Base-by-base conservation (phyloP, 805 yeast genomes). In the Candida peoriensis region DNA sequence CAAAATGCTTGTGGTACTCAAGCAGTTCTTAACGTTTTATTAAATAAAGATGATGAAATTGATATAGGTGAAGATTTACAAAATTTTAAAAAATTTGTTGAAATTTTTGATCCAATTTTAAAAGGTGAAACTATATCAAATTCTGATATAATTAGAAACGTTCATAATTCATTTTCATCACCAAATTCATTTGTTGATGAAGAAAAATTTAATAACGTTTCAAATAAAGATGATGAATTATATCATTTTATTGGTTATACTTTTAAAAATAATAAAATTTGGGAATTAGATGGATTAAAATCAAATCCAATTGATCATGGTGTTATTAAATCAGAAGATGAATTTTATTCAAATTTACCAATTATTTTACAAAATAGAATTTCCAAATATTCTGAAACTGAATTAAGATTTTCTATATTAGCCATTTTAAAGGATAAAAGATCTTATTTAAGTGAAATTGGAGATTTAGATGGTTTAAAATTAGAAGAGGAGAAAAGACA, bases 1-100 rank as follows among this genome's bases (percentile, higher is more conserved):
- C 76, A 74, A 46, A 78, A 79, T 47, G 84, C 86, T 4, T 79
- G 86, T 55, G 86, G 81, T n/a, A 79, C 86, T 1, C 82, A 75
- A 47, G 86, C 85, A 1, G 78, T 79, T 16, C 59, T 79, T 37
- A 74, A 77, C 37, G 58, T 77, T 8, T 55, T 79, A 34, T 46
- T 79, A 39, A 75, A 74, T 47, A 60, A 23, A 17, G 33, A 64
- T 34, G 33, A 64, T 34, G 59, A 55, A 13, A 36, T 76, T 10
- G 64, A 64, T 2, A 36, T 78, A 4, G 85, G 86, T 1, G 54
- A 54, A 1, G 74, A 70, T 23, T 57, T 79, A 37, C 20, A 41
- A 3, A 64, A 68, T 36, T 71, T 78, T 52, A 65, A 64, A 39
- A 57, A 58, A 33, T 79, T 79, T 50, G 71, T 70, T 0, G 51